Conservation (phyloP, 176 grass and related monocot species). For the Bonia amplexicaulis region DNA sequence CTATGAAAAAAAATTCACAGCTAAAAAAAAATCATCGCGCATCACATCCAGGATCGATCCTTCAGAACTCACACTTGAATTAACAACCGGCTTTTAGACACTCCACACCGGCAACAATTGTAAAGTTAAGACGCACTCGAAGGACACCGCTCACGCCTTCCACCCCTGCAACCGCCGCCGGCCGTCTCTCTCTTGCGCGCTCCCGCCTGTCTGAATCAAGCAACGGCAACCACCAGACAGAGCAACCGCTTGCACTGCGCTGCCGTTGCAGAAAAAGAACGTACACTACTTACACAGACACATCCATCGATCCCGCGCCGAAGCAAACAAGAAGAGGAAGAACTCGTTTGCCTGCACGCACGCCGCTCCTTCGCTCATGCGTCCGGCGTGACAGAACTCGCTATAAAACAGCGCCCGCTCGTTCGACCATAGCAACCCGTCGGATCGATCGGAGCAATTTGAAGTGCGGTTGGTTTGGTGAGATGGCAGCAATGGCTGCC, state of each 20-base stretch:
- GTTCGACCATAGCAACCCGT: not conserved
- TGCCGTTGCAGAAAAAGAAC: not conserved
- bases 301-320: not conserved
- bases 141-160: constrained; percentile 3
- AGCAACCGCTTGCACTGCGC: not conserved
- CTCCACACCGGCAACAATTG: not conserved
- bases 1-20: too few relatives aligned
- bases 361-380: not conserved
- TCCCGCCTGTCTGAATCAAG: not conserved
- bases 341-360: not conserved
- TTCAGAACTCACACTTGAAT: not conserved
- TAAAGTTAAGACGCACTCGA: not conserved
- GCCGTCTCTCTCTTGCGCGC: not conserved
- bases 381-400: constrained; percentile 7
- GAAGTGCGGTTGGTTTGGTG: not conserved
- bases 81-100: not conserved
- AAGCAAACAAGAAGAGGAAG: not conserved
- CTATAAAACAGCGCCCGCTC: not conserved
- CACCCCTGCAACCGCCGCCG: constrained; percentile 18
- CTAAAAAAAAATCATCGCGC: not conserved
- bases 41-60: not conserved
- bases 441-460: not conserved
- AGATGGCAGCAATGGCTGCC: not conserved
- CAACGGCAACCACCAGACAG: constrained; percentile 7
- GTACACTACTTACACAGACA: not conserved